phyloP scores from a whole-genome alignment of 495 filamentous ascomycete species.

The Parathielavia hyrcaniae region DNA sequence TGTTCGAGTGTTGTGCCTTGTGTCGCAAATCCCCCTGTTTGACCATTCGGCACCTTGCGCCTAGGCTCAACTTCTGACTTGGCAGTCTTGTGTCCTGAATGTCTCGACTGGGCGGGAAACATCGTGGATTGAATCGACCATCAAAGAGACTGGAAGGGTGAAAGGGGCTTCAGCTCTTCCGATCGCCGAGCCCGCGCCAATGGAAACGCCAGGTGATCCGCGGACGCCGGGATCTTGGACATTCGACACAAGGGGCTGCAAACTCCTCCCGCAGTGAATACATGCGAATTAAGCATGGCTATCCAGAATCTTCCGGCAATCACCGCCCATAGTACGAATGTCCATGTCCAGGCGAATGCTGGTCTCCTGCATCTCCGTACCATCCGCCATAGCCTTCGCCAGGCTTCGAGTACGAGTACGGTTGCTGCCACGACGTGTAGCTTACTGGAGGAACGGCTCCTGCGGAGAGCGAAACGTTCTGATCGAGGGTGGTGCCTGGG shows the following conservation, averaged over 20 bases:
- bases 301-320: neutral
- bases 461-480: constrained; percentile 37
- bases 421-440: constrained; percentile 42
- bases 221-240: neutral
- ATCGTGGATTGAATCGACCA: neutral
- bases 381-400: constrained; percentile 36
- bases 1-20: constrained; percentile 22
- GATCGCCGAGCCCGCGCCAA: neutral
- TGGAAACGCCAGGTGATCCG: neutral
- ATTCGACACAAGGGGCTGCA: neutral
- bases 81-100: constrained; percentile 21
- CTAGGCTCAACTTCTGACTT: constrained; percentile 29
- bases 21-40: constrained; percentile 32
- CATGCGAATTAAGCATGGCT: neutral
- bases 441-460: constrained; percentile 36
- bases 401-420: constrained; percentile 39
- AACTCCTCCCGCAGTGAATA: neutral
- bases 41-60: constrained; percentile 23
- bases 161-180: neutral
- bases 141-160: neutral
- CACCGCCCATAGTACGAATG: constrained; percentile 25
- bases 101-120: constrained; percentile 17
- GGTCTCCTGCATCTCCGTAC: constrained; percentile 37
- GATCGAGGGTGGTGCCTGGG: constrained; percentile 31
- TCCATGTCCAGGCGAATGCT: constrained; percentile 29